phyloP scores from a whole-genome alignment of 2,329 filamentous ascomycete species.

The Juglanconis sp. region DNA sequence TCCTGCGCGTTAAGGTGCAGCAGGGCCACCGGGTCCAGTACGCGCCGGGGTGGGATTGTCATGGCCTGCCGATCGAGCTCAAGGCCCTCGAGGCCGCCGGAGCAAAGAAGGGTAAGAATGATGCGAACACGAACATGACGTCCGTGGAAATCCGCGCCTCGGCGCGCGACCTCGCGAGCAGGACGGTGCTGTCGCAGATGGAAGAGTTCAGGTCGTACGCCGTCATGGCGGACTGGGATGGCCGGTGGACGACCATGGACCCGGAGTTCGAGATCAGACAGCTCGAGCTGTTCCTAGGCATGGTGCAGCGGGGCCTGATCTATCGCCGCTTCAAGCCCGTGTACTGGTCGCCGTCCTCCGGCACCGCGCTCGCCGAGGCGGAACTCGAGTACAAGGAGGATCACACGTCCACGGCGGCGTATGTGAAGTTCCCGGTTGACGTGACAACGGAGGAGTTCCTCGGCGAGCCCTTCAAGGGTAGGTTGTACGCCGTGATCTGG shows the following conservation, averaged over 20 bases:
- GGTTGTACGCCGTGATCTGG: slow-evolving; percentile 85
- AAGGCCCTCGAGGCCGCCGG: slow-evolving; percentile 71
- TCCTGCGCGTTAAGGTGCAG: slow-evolving; percentile 76
- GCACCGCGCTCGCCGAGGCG: slow-evolving; percentile 77
- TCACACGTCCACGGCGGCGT: slow-evolving; percentile 70
- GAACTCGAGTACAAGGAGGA: slow-evolving; percentile 81
- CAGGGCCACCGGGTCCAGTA: slow-evolving; percentile 74
- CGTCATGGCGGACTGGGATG: slow-evolving; percentile 78
- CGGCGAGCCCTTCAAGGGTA: slow-evolving; percentile 37
- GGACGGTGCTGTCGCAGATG: slow-evolving; percentile 71
- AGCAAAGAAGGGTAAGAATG: slow-evolving; percentile 20
- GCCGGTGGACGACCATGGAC: slow-evolving; percentile 77
- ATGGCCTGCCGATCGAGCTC: slow-evolving; percentile 93
- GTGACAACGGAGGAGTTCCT: slow-evolving; percentile 34
- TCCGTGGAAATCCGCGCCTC: slow-evolving; percentile 60
- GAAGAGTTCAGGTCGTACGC: slow-evolving; percentile 69
- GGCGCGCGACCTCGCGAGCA: slow-evolving; percentile 63
- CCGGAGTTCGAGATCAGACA: slow-evolving; percentile 70
- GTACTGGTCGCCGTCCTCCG: slow-evolving; percentile 80
- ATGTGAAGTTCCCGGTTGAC: slow-evolving; percentile 72
- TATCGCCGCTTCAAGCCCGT: slow-evolving; percentile 79
- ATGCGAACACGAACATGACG: slow-evolving; percentile 34
- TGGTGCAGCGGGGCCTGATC: slow-evolving; percentile 71
- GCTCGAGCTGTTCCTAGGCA: slow-evolving; percentile 69
- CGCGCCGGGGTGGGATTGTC: slow-evolving; percentile 94